Evolutionary conservation across 2,329 filamentous ascomycete genomes (phyloP), one percentile per base, ranked within the genome.

Genomic region (Nigrospora oryzae): DNA sequence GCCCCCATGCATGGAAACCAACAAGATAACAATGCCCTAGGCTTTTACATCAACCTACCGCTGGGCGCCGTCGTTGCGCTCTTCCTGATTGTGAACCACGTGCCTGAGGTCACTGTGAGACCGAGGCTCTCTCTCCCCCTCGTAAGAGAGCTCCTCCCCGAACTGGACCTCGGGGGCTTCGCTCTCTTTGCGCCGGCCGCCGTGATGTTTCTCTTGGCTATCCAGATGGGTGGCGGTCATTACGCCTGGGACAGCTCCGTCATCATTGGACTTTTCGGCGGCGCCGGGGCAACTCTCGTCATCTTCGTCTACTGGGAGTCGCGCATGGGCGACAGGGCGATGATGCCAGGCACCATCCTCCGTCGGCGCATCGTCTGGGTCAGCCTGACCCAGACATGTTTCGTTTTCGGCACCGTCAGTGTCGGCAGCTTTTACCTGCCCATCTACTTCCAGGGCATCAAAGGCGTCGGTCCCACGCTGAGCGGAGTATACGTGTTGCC

Each of bases 301-400:
- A 31, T 64, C 8, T 73, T 69, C 51, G 13, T 64, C 4, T 38
- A 56, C 8, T 74, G 71, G 68, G 67, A 76, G 43, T 56, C 55
- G 47, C 58, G 57, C 14, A 54, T 57, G 46, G 72, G 70, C 5
- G 69, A 72, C 17, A 58, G 64, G 2, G 73, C 74, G 32, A 76
- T 78, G 65, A 61, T 79, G 3, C 67, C 71, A 0, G 60, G 66
- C 2, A 66, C 67, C 0, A 60, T 79, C 31, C 43, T 77, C 8
- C 56, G 54, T 13, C 61, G 65, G 33, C 63, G 71, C 1, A 57
- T 67, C 19, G 63, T 77, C n/a, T 66, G 63, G 57, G 56, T 65
- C 11, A 63, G 65, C 17, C 17, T 39, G n/a, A 17, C 42, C 7
- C 40, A 46, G 15, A 33, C 23, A 3, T 3, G 16, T 4, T 38